phyloP scores from a whole-genome alignment of 2,329 filamentous ascomycete species.

The Furcasterigmium furcatum region DNA sequence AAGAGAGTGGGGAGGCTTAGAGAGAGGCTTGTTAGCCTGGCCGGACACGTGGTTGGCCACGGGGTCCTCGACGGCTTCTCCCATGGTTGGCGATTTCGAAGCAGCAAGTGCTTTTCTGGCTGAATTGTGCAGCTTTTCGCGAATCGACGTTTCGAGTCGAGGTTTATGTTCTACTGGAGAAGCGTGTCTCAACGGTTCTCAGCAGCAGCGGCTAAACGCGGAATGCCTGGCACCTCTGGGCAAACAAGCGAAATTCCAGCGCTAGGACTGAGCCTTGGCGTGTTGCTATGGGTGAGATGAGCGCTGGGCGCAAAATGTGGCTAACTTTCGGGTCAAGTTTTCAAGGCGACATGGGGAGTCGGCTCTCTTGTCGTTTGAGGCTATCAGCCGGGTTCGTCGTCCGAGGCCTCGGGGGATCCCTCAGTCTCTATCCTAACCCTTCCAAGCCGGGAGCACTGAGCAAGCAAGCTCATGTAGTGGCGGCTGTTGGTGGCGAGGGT shows the following conservation, averaged over 20 bases:
- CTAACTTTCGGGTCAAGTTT: neutral
- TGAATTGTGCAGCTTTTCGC: neutral
- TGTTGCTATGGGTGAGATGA: constrained; percentile 4
- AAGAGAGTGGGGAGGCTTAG: constrained; percentile 61
- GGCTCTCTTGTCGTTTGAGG: neutral
- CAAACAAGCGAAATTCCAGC: constrained; percentile 1
- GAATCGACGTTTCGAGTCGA: neutral
- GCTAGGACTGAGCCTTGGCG: neutral
- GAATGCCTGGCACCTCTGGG: neutral
- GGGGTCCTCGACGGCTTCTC: constrained; percentile 15
- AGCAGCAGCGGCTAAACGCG: neutral
- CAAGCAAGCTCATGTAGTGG: constrained; percentile 3
- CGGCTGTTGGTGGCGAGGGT: neutral
- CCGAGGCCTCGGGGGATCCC: neutral
- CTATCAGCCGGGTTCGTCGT: constrained; percentile 4
- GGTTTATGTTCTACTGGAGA: no score
- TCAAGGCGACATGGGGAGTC: neutral
- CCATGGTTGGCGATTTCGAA: constrained; percentile 15
- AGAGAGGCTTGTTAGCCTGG: constrained; percentile 47
- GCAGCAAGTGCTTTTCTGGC: neutral
- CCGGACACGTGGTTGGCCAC: constrained; percentile 29
- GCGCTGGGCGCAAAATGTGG: neutral
- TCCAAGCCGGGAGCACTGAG: constrained; percentile 2
- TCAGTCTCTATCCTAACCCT: constrained; percentile 3
- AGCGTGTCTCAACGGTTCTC: constrained; percentile 2